phyloP scores from a whole-genome alignment of 2,329 filamentous ascomycete genomes.

The Daldinia eschscholtzii region DNA sequence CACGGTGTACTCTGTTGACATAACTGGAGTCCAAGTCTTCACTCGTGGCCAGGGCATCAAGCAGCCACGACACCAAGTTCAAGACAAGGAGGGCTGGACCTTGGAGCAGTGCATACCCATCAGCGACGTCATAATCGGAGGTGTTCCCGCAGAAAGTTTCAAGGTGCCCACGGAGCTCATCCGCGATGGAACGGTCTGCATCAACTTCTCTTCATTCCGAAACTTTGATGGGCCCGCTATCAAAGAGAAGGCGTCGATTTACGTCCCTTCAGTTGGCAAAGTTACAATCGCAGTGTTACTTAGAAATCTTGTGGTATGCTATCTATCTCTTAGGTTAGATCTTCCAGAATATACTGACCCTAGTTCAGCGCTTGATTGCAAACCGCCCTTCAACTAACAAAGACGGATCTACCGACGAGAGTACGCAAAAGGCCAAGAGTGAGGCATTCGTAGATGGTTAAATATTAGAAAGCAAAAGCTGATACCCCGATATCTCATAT shows the following conservation, averaged over 20 bases:
- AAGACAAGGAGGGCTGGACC: slow-evolving; percentile 83
- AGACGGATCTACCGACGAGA: slow-evolving; percentile 52
- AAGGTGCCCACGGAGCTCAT: slow-evolving; percentile 89
- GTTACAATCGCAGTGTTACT: slow-evolving; percentile 94
- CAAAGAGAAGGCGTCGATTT: slow-evolving; percentile 96
- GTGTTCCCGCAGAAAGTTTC: slow-evolving; percentile 88
- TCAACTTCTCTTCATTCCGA: slow-evolving; percentile 97
- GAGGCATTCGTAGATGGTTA: slow-evolving; percentile 51
- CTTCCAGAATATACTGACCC: slow-evolving; percentile 45
- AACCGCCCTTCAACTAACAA: slow-evolving; percentile 60
- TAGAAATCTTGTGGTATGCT: slow-evolving; percentile 85
- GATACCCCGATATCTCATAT: slow-evolving; percentile 22
- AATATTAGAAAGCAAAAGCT: slow-evolving; percentile 21
- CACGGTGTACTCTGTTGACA: slow-evolving; percentile 93
- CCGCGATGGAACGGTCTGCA: slow-evolving; percentile 93
- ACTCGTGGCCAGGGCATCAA: slow-evolving; percentile 89
- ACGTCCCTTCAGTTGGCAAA: slow-evolving; percentile 96
- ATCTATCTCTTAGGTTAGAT: neutral
- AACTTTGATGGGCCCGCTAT: slow-evolving; percentile 89
- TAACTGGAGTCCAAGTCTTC: slow-evolving; percentile 92
- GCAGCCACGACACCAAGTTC: slow-evolving; percentile 86
- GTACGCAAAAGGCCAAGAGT: slow-evolving; percentile 50
- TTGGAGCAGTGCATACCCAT: slow-evolving; percentile 85
- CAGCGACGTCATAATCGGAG: slow-evolving; percentile 94
- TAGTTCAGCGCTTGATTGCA: slow-evolving; percentile 63